phyloP scores from a whole-genome alignment of 345 rosid genomes.

The Cardamine occulta region DNA sequence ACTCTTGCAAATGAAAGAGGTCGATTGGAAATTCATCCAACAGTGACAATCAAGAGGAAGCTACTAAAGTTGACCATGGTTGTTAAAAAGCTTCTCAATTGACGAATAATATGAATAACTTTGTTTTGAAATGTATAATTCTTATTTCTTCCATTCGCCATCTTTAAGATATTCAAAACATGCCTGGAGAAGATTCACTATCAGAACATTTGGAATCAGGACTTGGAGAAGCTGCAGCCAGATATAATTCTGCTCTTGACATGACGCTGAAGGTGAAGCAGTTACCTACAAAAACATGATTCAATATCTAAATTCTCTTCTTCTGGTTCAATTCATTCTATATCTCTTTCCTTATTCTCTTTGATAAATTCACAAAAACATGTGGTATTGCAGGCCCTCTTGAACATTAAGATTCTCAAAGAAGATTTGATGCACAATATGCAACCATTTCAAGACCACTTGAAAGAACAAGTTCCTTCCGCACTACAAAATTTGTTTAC shows the following conservation, averaged over 20 bases:
- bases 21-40: neutral
- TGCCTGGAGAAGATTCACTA: neutral
- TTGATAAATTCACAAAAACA: neutral
- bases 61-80: neutral
- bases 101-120: neutral
- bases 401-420: neutral
- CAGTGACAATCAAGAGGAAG: conserved; percentile 18
- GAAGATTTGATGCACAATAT: neutral
- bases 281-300: neutral
- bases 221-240: neutral
- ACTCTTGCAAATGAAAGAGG: conserved; percentile 18
- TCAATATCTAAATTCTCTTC: neutral
- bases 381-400: conserved; percentile 17
- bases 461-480: conserved; percentile 7
- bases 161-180: conserved; percentile 23
- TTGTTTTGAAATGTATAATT: conserved; percentile 9
- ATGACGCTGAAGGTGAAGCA: conserved; percentile 36
- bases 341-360: neutral
- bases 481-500: conserved; percentile 15
- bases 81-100: conserved; percentile 1
- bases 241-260: conserved; percentile 24
- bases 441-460: neutral
- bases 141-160: neutral
- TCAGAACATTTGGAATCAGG: too few relatives aligned
- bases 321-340: neutral